These are phyloP conservation scores for Annulohypoxylon nitens DNA, from an alignment of 495 filamentous ascomycete species.

Conservation along the genomic window DNA sequence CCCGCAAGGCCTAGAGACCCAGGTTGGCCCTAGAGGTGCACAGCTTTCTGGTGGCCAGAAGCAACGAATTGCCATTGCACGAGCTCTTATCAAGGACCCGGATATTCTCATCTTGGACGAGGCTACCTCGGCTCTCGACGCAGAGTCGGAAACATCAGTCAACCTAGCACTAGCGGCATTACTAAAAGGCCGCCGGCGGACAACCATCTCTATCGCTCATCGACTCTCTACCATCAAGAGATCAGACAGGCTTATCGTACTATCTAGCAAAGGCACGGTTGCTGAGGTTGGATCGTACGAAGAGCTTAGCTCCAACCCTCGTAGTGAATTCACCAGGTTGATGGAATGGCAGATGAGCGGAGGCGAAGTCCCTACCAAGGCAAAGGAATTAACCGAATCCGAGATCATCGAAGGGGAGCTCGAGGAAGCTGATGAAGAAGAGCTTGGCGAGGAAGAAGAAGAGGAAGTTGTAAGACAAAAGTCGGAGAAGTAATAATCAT, in stretches of 20 bases:
- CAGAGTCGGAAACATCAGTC: constrained; percentile 96
- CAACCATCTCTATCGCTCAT: constrained; percentile 97
- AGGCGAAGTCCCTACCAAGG: constrained; percentile 65
- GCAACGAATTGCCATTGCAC: constrained; percentile 96
- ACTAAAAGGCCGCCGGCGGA: constrained; percentile 81
- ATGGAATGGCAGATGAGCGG: constrained; percentile 99
- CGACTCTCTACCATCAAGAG: constrained; percentile 95
- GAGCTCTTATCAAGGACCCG: constrained; percentile 93
- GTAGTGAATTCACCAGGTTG: constrained; percentile 89
- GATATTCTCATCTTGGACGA: constrained; percentile 98
- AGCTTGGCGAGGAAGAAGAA: constrained; percentile 45
- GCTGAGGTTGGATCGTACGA: constrained; percentile 90
- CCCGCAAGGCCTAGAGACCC: constrained; percentile 93
- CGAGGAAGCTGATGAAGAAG: constrained; percentile 55
- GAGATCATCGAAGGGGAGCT: constrained; percentile 63
- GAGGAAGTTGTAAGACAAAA: constrained; percentile 30
- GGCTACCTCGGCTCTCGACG: constrained; percentile 92
- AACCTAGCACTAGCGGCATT: constrained; percentile 87
- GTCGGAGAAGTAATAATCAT: constrained; percentile 27
- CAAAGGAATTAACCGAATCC: constrained; percentile 56
- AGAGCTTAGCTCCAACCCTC: constrained; percentile 74
- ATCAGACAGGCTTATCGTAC: constrained; percentile 90
- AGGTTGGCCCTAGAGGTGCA: constrained; percentile 90
- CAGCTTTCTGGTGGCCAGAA: constrained; percentile 97
- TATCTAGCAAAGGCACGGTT: constrained; percentile 84